Base-by-base conservation (phyloP, 257 asterid species). In the Verbena officinalis region DNA sequence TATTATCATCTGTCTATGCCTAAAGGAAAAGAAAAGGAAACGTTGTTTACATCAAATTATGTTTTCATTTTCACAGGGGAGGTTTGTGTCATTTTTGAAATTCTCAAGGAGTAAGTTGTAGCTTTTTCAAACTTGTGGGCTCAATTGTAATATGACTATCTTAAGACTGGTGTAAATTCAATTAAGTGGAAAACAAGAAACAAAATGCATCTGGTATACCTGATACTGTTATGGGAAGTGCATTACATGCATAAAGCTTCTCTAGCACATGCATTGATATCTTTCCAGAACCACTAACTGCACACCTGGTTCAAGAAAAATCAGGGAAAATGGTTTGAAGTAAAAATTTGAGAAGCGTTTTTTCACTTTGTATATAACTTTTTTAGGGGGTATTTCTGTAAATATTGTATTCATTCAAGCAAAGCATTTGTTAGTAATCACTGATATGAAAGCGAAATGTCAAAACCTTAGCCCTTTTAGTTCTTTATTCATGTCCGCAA, bases 221-320 rank as follows among this genome's bases (percentile, higher is more conserved):
- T 69, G 99, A 93, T 38, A 90, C 96, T 12, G 97, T 87, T 72
- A 90, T 81, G 50, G 99, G 96, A 73, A 90, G 67, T 31, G 99
- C 99, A 59, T 96, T 91, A 71, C 86, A 86, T 15, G 90, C 97
- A 67, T 82, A 81, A 80, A 93, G 95, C 83, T 93, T 93, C 94
- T 93, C 99, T 15, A 93, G 79, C 61, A 93, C 99, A 77, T 93
- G 95, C 96, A 93, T 84, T 3, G 99, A 84, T 78, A 90, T 90
- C 85, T 93, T 93, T 75, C 99, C 99, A 73, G 90, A 90, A 67
- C 99, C 99, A 72, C 96, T 93, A 78, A 93, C 97, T 65, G 84
- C 92, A 81, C 99, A 93, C 76, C 99, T 90, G 89, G 69, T n/a
- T n/a, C n/a, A n/a, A 64, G 56, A 73, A 68, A 71, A 62, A 73